Evolutionary conservation across 2,329 filamentous ascomycete species (phyloP).

Genomic region (Claviceps sp.): DNA sequence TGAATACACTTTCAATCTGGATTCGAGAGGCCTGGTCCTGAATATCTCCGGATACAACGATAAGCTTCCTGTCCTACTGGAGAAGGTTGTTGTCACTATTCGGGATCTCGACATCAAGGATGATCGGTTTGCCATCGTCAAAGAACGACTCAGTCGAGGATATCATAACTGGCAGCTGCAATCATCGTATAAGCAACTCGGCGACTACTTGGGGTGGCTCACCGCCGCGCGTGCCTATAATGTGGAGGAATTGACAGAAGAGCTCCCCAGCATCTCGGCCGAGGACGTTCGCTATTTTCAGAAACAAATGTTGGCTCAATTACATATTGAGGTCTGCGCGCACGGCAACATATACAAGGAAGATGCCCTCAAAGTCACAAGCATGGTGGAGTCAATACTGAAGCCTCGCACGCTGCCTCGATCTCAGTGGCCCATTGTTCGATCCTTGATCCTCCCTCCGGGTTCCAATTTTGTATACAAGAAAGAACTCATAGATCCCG

Average conservation of each 20-base stretch:
- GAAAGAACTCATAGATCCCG: constrained; percentile 68
- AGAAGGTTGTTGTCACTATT: constrained; percentile 77
- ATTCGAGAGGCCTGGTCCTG: constrained; percentile 61
- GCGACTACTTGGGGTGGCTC: constrained; percentile 70
- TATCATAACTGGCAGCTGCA: constrained; percentile 81
- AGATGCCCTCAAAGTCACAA: constrained; percentile 74
- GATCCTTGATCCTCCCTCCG: constrained; percentile 63
- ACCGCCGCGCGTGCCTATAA: constrained; percentile 64
- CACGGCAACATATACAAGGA: constrained; percentile 93
- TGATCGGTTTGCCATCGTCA: constrained; percentile 85
- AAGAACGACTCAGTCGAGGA: constrained; percentile 64
- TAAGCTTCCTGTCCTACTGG: constrained; percentile 79
- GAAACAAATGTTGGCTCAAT: constrained; percentile 66
- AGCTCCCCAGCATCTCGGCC: constrained; percentile 60
- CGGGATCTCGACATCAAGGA: constrained; percentile 70
- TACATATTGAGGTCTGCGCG: constrained; percentile 76
- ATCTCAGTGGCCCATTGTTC: constrained; percentile 65
- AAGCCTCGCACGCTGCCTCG: constrained; percentile 60
- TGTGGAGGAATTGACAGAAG: constrained; percentile 65
- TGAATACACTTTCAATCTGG: constrained; percentile 64
- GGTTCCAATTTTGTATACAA: constrained; percentile 77
- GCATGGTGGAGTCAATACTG: constrained; percentile 66
- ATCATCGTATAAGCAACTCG: constrained; percentile 80
- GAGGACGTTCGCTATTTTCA: constrained; percentile 67
- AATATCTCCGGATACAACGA: constrained; percentile 89